Evolutionary conservation across 176 grass and related monocot genomes (phyloP).

Genomic region (Ananas comosus): DNA sequence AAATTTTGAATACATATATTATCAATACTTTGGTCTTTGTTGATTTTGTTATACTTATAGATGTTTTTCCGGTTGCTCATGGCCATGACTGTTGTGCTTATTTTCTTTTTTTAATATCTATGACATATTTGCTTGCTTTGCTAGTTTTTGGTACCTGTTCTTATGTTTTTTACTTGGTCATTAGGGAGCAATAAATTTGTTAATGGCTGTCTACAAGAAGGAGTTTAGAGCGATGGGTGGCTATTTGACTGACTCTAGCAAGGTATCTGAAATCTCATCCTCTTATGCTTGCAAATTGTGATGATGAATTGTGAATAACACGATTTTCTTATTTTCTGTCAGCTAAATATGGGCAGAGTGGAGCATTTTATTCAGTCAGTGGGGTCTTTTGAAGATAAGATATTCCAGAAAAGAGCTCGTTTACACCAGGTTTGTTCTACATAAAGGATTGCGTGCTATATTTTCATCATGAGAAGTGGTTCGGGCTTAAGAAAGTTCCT

Average conservation of each 20-base stretch:
- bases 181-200: conserved; percentile 96
- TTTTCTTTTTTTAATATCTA: conserved; percentile 8
- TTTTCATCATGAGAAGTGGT: not conserved
- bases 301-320: not conserved
- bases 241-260: conserved; percentile 88
- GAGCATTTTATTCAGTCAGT: conserved; percentile 99
- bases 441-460: not conserved
- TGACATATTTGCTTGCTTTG: too few species aligned
- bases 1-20: not conserved
- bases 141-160: too few species aligned
- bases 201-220: conserved; percentile 96
- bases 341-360: conserved; percentile 80
- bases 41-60: conserved; percentile 8
- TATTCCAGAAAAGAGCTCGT: conserved; percentile 94
- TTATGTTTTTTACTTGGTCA: conserved; percentile 14
- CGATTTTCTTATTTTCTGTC: conserved; percentile 18
- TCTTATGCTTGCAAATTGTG: not conserved
- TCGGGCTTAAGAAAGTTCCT: not conserved
- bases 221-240: conserved; percentile 79
- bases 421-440: conserved; percentile 60
- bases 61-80: conserved; percentile 6
- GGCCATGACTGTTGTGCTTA: not conserved
- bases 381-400: conserved; percentile 78
- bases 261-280: conserved; percentile 34
- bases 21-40: conserved; percentile 21